These are phyloP conservation scores for Panellus pusillus DNA, from an alignment of 768 basidiomycete species.

Conservation along the genomic window DNA sequence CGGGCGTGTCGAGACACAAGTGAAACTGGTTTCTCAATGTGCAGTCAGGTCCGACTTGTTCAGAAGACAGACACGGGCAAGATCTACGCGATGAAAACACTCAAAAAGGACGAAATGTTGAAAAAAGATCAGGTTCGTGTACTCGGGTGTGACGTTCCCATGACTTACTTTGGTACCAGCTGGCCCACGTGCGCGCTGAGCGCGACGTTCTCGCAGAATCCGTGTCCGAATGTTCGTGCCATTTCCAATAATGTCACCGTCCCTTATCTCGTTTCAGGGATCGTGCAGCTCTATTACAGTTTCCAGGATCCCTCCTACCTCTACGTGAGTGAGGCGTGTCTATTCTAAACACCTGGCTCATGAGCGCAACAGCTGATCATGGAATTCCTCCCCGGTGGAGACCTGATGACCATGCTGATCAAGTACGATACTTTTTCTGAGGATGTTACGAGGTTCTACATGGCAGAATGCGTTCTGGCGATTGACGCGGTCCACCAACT, in stretches of 20 bases:
- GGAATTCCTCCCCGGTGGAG: conserved; percentile 98
- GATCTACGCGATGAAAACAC: conserved; percentile 98
- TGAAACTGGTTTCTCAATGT: neutral
- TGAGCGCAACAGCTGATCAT: conserved; percentile 62
- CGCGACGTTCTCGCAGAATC: conserved; percentile 96
- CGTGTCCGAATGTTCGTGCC: conserved; percentile 51
- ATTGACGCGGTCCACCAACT: conserved; percentile 97
- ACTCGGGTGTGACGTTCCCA: neutral
- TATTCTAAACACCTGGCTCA: too few species aligned
- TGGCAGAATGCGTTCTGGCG: conserved; percentile 97
- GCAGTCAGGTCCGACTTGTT: conserved; percentile 76
- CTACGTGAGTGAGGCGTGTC: conserved; percentile 40
- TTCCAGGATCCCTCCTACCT: conserved; percentile 93
- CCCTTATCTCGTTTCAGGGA: conserved; percentile 57
- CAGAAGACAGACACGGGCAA: conserved; percentile 97
- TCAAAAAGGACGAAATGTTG: conserved; percentile 98
- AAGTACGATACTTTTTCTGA: conserved; percentile 99
- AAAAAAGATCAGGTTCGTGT: conserved; percentile 91
- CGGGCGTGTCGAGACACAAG: conserved; percentile 20
- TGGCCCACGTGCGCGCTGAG: conserved; percentile 97
- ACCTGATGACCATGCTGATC: conserved; percentile 99
- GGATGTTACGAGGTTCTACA: conserved; percentile 97
- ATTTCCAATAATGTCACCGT: neutral
- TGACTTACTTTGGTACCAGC: conserved; percentile 42
- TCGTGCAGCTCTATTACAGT: conserved; percentile 96